phyloP scores from a whole-genome alignment of 192 early-diverging fungal species.

The Haplosporangium gracile region DNA sequence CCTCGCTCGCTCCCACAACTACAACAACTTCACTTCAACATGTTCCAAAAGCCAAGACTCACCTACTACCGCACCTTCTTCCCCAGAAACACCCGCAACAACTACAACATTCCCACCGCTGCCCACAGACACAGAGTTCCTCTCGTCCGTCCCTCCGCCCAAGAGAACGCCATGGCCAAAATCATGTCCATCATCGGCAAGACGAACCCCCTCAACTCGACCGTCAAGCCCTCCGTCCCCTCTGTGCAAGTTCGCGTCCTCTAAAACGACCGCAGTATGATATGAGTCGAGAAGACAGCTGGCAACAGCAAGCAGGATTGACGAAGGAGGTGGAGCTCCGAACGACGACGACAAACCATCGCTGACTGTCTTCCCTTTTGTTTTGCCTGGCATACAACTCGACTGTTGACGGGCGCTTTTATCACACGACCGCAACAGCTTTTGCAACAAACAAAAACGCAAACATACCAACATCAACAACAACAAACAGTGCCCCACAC shows the following conservation, averaged over 20 bases:
- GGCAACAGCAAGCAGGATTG: not conserved
- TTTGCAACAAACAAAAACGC: not conserved
- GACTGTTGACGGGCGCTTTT: not conserved
- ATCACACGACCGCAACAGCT: not conserved
- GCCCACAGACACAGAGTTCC: slow-evolving; percentile 44
- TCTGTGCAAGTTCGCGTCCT: slow-evolving; percentile 13
- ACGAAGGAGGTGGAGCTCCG: not conserved
- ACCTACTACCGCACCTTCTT: slow-evolving; percentile 59
- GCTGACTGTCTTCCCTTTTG: not conserved
- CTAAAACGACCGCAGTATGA: not conserved
- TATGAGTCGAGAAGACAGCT: not conserved
- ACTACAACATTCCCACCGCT: slow-evolving; percentile 55
- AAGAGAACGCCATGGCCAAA: slow-evolving; percentile 54
- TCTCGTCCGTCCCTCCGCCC: slow-evolving; percentile 35
- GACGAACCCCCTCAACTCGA: slow-evolving; percentile 19
- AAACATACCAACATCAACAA: not conserved
- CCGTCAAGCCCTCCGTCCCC: slow-evolving; percentile 17
- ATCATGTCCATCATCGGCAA: slow-evolving; percentile 50
- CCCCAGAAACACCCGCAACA: slow-evolving; percentile 48
- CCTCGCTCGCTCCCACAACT: not conserved
- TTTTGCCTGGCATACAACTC: not conserved
- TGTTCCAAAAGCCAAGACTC: slow-evolving; percentile 55
- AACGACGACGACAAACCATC: not conserved
- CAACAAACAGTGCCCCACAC: not conserved
- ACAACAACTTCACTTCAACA: slow-evolving; percentile 3